Conservation (phyloP, 371 early-diverging fungal species). For the Lichtheimia hyalospora region DNA sequence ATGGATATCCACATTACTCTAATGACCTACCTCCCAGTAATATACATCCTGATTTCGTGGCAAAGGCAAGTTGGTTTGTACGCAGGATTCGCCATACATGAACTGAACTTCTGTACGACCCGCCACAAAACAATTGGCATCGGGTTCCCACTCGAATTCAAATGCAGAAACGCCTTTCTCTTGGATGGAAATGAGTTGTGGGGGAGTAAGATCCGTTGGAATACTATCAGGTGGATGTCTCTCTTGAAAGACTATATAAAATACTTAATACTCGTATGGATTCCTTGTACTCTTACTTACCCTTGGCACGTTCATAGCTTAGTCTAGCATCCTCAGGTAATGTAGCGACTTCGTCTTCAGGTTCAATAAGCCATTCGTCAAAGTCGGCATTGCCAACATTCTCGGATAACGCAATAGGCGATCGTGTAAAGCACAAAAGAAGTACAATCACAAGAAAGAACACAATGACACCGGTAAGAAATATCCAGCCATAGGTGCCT, state of each 20-base stretch:
- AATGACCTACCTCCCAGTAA: slow-evolving; percentile 53
- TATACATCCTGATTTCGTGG: slow-evolving; percentile 77
- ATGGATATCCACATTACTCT: neutral
- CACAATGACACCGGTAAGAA: slow-evolving; percentile 42
- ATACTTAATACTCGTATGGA: neutral
- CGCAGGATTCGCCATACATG: slow-evolving; percentile 68
- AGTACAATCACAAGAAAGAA: slow-evolving; percentile 37
- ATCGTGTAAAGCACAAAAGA: slow-evolving; percentile 43
- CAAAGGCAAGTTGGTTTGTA: slow-evolving; percentile 80
- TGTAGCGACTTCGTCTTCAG: slow-evolving; percentile 31
- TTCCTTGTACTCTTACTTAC: slow-evolving; percentile 12
- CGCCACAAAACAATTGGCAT: slow-evolving; percentile 62
- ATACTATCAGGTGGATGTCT: slow-evolving; percentile 62
- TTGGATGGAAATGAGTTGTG: slow-evolving; percentile 69
- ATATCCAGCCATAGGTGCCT: slow-evolving; percentile 38
- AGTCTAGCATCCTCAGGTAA: slow-evolving; percentile 45
- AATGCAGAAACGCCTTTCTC: slow-evolving; percentile 86
- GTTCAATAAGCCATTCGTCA: slow-evolving; percentile 30
- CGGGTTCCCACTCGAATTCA: slow-evolving; percentile 75
- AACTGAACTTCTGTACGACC: slow-evolving; percentile 77
- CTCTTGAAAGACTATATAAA: slow-evolving; percentile 40
- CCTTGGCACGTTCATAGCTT: slow-evolving; percentile 48
- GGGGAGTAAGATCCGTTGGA: slow-evolving; percentile 65
- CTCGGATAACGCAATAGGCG: slow-evolving; percentile 19
- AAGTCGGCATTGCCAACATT: slow-evolving; percentile 30